Evolutionary conservation across 2,329 filamentous ascomycete genomes (phyloP), one percentile per base, ranked within the genome.

Genomic region (Beauveria bassiana): DNA sequence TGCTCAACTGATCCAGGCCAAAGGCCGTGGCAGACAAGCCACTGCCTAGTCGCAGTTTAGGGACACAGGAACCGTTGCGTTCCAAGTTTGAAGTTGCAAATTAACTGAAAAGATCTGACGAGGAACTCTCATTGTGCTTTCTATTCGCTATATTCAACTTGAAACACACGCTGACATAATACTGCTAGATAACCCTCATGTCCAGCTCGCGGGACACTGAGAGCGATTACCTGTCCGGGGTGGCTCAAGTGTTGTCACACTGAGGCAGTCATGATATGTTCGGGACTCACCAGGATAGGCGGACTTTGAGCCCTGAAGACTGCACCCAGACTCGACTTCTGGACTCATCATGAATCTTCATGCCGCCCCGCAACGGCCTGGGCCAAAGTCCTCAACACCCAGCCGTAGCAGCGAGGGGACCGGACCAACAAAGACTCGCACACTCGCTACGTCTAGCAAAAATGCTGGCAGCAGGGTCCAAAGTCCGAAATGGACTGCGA

Each of bases 31-130:
- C 77, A 70, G 70, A 86, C 76, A 85, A 59, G 60, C 66, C 54
- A 45, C 55, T 42, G 56, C 26, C 16, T 38, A 42, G 52, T 59
- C 64, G 52, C 59, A 7, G 62, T 20, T 28, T 9, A 26, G 59
- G 51, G 40, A 43, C 58, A 64, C 62, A 64, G 72, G 77, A 83
- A 73, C 82, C 81, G 80, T 71, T 76, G 79, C 72, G 77, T 76
- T 72, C 70, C 73, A 71, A 75, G 77, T 64, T 72, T 83, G 79
- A 83, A 72, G 81, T 77, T 72, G 69, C 73, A 70, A 69, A 68
- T 73, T 71, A 81, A 88, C 85, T 89, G 85, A 88, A 89, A 89
- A 90, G 86, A 89, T 82, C 87, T 89, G 87, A 90, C 80, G 66
- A 67, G 64, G 28, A 42, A 20, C 3, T 28, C 10, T 40, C 40